Evolutionary conservation across 139 green algal genomes (phyloP).

Genomic region (Picochlorum sp.): DNA sequence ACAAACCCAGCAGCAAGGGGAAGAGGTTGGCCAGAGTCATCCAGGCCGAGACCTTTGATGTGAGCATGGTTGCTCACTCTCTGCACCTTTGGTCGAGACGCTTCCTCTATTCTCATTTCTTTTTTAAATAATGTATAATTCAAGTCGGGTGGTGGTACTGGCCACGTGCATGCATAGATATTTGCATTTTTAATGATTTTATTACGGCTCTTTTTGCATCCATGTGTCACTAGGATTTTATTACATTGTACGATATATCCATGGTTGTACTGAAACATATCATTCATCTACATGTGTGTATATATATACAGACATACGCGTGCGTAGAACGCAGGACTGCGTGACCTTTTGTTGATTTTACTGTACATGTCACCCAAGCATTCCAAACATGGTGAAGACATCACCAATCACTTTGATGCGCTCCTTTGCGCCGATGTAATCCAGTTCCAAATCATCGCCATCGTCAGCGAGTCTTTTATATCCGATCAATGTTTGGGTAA

Average conservation of each 20-base stretch:
- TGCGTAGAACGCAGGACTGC: too few relatives aligned
- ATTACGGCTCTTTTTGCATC: too few relatives aligned
- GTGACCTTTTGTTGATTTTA: too few relatives aligned
- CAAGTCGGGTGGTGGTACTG: neutral
- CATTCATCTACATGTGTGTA: too few relatives aligned
- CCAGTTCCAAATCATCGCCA: constrained; percentile 10
- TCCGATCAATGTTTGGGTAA: constrained; percentile 7
- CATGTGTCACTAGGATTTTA: too few relatives aligned
- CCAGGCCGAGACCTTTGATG: constrained; percentile 93
- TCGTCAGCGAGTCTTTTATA: neutral
- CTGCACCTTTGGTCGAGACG: constrained; percentile 82
- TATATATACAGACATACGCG: too few relatives aligned
- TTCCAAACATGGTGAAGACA: neutral
- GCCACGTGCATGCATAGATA: neutral
- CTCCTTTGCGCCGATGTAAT: neutral
- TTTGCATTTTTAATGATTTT: neutral
- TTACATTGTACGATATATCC: too few relatives aligned
- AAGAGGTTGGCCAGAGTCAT: constrained; percentile 71
- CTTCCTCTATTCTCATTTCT: constrained; percentile 93
- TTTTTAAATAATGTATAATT: constrained; percentile 17
- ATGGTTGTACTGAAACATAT: too few relatives aligned
- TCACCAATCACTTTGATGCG: neutral
- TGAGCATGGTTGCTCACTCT: constrained; percentile 96
- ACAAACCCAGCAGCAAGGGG: constrained; percentile 83
- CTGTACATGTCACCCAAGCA: neutral